These are phyloP conservation scores for Triticum aestivum DNA, from an alignment of 176 grass and related monocot species.

Conservation along the genomic window DNA sequence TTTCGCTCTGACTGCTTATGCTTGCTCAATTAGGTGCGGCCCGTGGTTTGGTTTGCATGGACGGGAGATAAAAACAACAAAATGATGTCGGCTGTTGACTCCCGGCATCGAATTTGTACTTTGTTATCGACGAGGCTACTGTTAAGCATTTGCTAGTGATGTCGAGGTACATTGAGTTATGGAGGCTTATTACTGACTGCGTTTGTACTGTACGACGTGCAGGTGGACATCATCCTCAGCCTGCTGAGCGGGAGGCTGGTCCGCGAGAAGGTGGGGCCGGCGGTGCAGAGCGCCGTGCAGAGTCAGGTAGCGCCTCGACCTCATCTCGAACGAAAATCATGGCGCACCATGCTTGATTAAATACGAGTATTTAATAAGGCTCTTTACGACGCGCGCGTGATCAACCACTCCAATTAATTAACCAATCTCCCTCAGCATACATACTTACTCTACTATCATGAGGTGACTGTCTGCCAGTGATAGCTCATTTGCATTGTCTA, in stretches of 20 bases:
- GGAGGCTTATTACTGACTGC: neutral
- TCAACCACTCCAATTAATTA: neutral
- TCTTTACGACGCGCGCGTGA: neutral
- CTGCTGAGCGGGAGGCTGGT: slow-evolving; percentile 77
- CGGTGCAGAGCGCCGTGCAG: slow-evolving; percentile 66
- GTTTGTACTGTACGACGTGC: neutral
- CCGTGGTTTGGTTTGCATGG: slow-evolving; percentile 36
- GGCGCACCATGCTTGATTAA: neutral
- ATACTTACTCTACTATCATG: neutral
- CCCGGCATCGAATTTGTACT: neutral
- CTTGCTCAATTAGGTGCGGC: slow-evolving; percentile 42
- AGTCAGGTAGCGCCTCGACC: slow-evolving; percentile 63
- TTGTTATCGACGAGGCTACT: neutral
- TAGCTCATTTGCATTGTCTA: slow-evolving; percentile 6
- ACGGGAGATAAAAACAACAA: neutral
- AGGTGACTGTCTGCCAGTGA: neutral
- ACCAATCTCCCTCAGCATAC: neutral
- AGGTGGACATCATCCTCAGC: slow-evolving; percentile 82
- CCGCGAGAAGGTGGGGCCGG: slow-evolving; percentile 72
- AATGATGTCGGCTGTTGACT: no score
- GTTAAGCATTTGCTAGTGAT: neutral
- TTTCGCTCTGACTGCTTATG: slow-evolving; percentile 16
- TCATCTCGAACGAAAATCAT: slow-evolving; percentile 10
- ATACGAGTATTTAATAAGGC: neutral
- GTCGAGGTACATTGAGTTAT: neutral